Conservation (phyloP, 352 stramenopile genomes). For the Pythium insidiosum region DNA sequence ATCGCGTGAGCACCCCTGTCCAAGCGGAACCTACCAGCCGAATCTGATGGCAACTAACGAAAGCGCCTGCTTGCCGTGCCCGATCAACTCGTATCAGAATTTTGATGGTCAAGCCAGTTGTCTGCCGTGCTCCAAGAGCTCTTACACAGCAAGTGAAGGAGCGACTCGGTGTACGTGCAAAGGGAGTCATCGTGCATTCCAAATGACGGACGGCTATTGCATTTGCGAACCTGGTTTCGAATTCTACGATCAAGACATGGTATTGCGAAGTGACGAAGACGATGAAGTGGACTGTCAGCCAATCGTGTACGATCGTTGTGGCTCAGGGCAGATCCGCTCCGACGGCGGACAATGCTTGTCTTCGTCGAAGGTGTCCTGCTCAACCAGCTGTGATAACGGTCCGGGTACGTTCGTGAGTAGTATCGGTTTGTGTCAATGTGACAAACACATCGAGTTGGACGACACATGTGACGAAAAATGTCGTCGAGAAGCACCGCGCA, state of each 20-base stretch:
- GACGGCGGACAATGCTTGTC: constrained; percentile 62
- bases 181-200: constrained; percentile 85
- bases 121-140: constrained; percentile 83
- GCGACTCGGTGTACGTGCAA: constrained; percentile 74
- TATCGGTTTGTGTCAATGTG: constrained; percentile 85
- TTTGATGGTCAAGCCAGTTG: constrained; percentile 51
- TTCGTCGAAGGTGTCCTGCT: constrained; percentile 27
- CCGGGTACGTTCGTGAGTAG: constrained; percentile 68
- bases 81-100: constrained; percentile 77
- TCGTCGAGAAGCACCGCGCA: constrained; percentile 30
- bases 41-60: constrained; percentile 27
- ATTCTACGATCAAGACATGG: constrained; percentile 85
- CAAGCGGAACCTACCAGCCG: constrained; percentile 73
- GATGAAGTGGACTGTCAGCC: constrained; percentile 87
- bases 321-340: constrained; percentile 59
- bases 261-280: constrained; percentile 77
- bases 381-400: constrained; percentile 53
- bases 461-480: constrained; percentile 76
- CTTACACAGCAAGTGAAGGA: constrained; percentile 38
- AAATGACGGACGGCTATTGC: constrained; percentile 87
- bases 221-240: constrained; percentile 89
- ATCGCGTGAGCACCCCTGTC: constrained; percentile 49
- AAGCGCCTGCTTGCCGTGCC: constrained; percentile 58
- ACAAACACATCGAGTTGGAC: constrained; percentile 64
- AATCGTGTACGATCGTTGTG: constrained; percentile 85